Base-by-base conservation (phyloP, 2,329 filamentous ascomycete species). In the Aspergillus ochraceoroseus region DNA sequence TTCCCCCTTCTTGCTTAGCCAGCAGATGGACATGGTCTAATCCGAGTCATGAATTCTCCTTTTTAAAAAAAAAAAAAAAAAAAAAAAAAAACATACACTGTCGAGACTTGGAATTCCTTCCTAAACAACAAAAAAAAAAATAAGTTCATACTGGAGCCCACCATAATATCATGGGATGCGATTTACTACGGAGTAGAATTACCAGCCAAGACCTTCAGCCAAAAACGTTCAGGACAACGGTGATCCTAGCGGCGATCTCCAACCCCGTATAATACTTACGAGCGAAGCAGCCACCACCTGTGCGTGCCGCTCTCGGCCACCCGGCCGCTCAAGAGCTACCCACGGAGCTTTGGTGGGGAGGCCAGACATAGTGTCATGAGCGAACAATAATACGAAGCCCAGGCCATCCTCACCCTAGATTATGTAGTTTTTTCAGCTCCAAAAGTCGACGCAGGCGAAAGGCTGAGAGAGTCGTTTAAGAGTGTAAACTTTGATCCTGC, bases 171-270 rank as follows among this genome's bases (percentile, higher is more conserved):
- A 17, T 35, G 20, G 13, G 13, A 27, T 27, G 26, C 11, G 26
- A 28, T 28, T 5, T 28, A n/a, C 26, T n/a, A 28, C 5, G 13
- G 13, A 27, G 13, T n/a, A 12, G 13, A 27, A 27, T n/a, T n/a
- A 27, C 25, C 25, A 11, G 36, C 43, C 27, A 47, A 40, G 40
- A 18, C 37, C 27, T 40, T 32, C 26, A 46, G 17, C 37, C 36
- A 17, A 44, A 48, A 48, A 46, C 29, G 31, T 43, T 47, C 44
- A 49, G 34, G 32, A 39, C 35, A 48, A 50, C 37, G 49, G 49
- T 53, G 53, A 59, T 57, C 55, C 53, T 61, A 54, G 57, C 49
- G 56, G 52, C 53, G 57, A 60, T 61, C 57, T 51, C 38, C 33
- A 48, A 47, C 27, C 37, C 43, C 41, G 34, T 49, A 38, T 33